Conservation (phyloP, 495 filamentous ascomycete genomes). For the Hyphodiscus hymeniophilus region DNA sequence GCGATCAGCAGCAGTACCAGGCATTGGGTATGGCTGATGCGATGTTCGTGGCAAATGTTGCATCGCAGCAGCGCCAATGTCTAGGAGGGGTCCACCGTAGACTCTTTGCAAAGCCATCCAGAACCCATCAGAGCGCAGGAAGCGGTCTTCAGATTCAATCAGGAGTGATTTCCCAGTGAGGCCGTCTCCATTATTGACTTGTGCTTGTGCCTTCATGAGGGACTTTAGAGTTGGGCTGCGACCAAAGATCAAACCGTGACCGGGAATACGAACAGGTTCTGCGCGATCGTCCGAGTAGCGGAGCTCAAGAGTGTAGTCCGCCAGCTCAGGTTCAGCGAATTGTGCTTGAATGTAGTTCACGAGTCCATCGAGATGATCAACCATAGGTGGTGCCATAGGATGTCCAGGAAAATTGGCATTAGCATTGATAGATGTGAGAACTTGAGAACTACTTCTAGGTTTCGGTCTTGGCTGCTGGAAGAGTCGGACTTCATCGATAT, state of each 20-base stretch:
- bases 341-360: conserved; percentile 29
- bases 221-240: conserved; percentile 38
- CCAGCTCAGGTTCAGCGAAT: conserved; percentile 33
- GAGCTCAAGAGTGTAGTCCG: conserved; percentile 42
- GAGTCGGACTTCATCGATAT: conserved; percentile 26
- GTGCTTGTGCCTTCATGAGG: conserved; percentile 21
- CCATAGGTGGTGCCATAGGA: conserved; percentile 12
- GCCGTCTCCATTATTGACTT: conserved; percentile 17
- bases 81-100: conserved; percentile 37
- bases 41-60: conserved; percentile 3
- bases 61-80: conserved; percentile 15
- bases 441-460: conserved; percentile 2
- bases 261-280: conserved; percentile 31
- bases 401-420: conserved; percentile 3
- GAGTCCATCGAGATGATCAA: conserved; percentile 31
- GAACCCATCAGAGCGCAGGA: conserved; percentile 39
- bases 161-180: conserved; percentile 26
- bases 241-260: conserved; percentile 43
- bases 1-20: conserved; percentile 28
- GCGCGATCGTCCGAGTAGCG: conserved; percentile 30
- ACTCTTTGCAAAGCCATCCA: conserved; percentile 38
- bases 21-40: conserved; percentile 13
- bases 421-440: not conserved
- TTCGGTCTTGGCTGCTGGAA: conserved; percentile 22
- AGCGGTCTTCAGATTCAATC: conserved; percentile 37